phyloP scores from a whole-genome alignment of 2,329 filamentous ascomycete species.

The Venturia effusa region DNA sequence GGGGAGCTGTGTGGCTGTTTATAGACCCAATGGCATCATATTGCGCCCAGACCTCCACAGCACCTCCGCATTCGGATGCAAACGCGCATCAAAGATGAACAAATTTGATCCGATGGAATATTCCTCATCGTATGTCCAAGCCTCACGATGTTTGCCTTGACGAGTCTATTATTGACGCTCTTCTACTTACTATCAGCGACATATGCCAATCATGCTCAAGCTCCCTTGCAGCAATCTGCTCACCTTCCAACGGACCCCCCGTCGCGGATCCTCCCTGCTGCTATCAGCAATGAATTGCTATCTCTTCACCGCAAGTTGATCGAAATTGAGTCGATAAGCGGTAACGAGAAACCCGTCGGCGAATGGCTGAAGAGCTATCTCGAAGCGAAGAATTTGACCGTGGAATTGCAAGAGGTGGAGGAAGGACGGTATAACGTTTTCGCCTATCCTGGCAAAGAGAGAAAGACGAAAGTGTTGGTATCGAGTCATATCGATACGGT shows the following conservation, averaged over 20 bases:
- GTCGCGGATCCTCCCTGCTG: neutral
- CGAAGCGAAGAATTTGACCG: constrained; percentile 46
- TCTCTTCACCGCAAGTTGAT: constrained; percentile 67
- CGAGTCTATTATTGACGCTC: neutral
- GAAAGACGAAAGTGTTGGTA: constrained; percentile 51
- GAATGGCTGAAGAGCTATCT: constrained; percentile 60
- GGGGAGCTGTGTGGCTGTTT: neutral
- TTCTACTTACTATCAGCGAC: neutral
- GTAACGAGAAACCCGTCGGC: constrained; percentile 58
- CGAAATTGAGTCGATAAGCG: constrained; percentile 59
- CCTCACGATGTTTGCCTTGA: neutral
- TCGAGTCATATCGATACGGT: constrained; percentile 75
- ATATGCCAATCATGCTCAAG: neutral
- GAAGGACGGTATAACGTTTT: constrained; percentile 61
- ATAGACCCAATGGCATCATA: neutral
- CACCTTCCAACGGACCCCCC: neutral
- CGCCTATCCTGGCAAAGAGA: constrained; percentile 46
- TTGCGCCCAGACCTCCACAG: neutral
- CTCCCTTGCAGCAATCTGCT: neutral
- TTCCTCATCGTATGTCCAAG: neutral
- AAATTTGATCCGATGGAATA: neutral
- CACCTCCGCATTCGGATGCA: neutral
- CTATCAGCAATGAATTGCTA: constrained; percentile 41
- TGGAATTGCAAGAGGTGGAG: constrained; percentile 46
- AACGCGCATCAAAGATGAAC: neutral